Conservation (phyloP, 2,329 filamentous ascomycete species). For the Hymenoscyphus albidus region DNA sequence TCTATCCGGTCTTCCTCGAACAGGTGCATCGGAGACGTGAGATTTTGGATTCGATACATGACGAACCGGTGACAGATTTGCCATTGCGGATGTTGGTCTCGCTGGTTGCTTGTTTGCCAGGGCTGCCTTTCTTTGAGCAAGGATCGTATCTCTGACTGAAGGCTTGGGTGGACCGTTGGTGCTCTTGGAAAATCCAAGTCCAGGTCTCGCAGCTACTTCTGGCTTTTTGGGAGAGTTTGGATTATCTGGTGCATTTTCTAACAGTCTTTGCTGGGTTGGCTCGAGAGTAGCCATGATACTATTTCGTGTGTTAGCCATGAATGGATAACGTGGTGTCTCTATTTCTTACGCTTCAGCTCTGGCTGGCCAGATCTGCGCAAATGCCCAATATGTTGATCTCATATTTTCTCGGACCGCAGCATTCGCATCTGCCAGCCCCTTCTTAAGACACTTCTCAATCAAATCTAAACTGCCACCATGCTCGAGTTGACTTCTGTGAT, state of each 20-base stretch:
- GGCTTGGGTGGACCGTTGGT: slow-evolving; percentile 54
- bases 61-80: slow-evolving; percentile 53
- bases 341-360: slow-evolving; percentile 65
- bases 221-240: slow-evolving; percentile 62
- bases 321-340: neutral
- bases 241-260: slow-evolving; percentile 82
- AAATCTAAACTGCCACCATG: slow-evolving; percentile 78
- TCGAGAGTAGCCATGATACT: slow-evolving; percentile 80
- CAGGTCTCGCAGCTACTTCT: slow-evolving; percentile 51
- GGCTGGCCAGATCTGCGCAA: slow-evolving; percentile 71
- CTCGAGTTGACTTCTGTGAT: slow-evolving; percentile 79
- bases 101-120: slow-evolving; percentile 49
- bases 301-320: slow-evolving; percentile 21
- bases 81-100: slow-evolving; percentile 62
- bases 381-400: slow-evolving; percentile 83
- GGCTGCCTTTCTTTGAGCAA: slow-evolving; percentile 70
- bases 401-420: slow-evolving; percentile 84
- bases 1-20: slow-evolving; percentile 40
- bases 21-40: slow-evolving; percentile 36
- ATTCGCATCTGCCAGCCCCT: slow-evolving; percentile 84
- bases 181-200: slow-evolving; percentile 59
- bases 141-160: slow-evolving; percentile 76
- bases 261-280: slow-evolving; percentile 68
- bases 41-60: slow-evolving; percentile 36
- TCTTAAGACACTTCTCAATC: slow-evolving; percentile 84